Base-by-base conservation (phyloP, 345 rosid genomes). In the Capsella bursapastoris region DNA sequence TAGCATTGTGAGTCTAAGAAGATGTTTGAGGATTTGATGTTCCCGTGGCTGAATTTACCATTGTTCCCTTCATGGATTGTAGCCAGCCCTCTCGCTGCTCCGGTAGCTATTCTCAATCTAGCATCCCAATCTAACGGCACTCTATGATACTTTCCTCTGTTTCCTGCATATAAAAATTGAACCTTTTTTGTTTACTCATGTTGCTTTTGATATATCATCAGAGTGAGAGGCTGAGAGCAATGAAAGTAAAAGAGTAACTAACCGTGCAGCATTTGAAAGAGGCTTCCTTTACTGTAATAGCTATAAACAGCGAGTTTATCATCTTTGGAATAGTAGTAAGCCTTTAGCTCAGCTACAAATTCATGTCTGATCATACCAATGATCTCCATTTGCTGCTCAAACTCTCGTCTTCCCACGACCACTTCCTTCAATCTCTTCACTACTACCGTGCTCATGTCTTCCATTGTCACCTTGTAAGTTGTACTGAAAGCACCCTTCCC, bases 301-400 rank as follows among this genome's bases (percentile, higher is more conserved):
- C 91, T 90, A 74, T 87, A 89, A 31, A 92, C 97, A 84, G 90
- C 86, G 57, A 95, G 84, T 76, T 85, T 95, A 81, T 90, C 97
- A 22, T 90, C 97, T 78, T 95, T 92, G 31, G 99, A 90, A 67
- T 86, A 86, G 83, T 86, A 95, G 72, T 89, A 95, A 9, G 97
- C 99, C 77, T 83, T 92, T 67, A 95, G 81, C 79, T 92, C 96
- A 48, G 80, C 86, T 79, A 95, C 89, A 79, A 90, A 88, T 25
- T 87, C 85, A 52, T 92, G 97, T 84, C 75, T 86, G 44, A 92
- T 89, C 25, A 83, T 81, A 44, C 97, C 98, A 61, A 88, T 87
- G 67, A 88, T 31, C 74, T 95, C 92, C 99, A 95, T 92, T 71
- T 90, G 97, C 72, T 88, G 94, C 81, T 95, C 98, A n/a, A 90